A percentile compares a stretch with the other conserved stretches of the same genome.
phyloP scores from a whole-genome alignment of 768 basidiomycete species.

The Trametes meyenii region DNA sequence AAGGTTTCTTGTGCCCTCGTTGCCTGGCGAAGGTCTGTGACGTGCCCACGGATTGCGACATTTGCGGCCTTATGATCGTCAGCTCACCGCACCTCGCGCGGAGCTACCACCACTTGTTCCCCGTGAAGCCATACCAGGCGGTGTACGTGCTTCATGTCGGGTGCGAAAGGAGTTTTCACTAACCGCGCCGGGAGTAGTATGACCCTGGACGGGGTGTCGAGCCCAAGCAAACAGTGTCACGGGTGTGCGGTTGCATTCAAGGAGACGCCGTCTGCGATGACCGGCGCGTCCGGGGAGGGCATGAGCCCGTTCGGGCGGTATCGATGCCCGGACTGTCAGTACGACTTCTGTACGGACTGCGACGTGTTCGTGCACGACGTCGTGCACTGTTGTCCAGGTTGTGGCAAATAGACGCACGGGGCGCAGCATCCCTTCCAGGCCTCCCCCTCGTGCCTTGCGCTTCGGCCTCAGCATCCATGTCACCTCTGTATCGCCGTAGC shows the following conservation, averaged over 20 bases:
- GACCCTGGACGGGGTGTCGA: constrained; percentile 41
- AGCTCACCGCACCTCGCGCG: constrained; percentile 96
- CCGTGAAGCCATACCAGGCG: constrained; percentile 81
- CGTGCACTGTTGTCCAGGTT: constrained; percentile 92
- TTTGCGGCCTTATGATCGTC: constrained; percentile 97
- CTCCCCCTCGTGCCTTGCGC: too few species aligned
- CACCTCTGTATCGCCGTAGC: neutral
- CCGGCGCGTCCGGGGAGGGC: constrained; percentile 55
- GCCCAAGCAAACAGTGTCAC: constrained; percentile 57
- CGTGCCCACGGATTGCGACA: constrained; percentile 96
- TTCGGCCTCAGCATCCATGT: neutral
- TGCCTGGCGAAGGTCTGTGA: constrained; percentile 95
- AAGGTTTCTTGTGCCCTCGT: constrained; percentile 94
- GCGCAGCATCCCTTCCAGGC: neutral
- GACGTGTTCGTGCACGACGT: constrained; percentile 97
- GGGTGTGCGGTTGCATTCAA: constrained; percentile 78
- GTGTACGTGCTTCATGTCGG: constrained; percentile 60
- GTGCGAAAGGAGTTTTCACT: neutral
- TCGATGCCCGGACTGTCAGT: constrained; percentile 79
- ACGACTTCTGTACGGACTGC: constrained; percentile 94
- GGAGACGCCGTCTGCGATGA: constrained; percentile 36
- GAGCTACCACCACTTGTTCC: constrained; percentile 95
- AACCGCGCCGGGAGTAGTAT: constrained; percentile 35
- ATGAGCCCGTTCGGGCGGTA: constrained; percentile 88
- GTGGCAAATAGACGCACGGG: constrained; percentile 46